Conservation (phyloP, 176 grass and related monocot genomes). For the Eleusine coracana region DNA sequence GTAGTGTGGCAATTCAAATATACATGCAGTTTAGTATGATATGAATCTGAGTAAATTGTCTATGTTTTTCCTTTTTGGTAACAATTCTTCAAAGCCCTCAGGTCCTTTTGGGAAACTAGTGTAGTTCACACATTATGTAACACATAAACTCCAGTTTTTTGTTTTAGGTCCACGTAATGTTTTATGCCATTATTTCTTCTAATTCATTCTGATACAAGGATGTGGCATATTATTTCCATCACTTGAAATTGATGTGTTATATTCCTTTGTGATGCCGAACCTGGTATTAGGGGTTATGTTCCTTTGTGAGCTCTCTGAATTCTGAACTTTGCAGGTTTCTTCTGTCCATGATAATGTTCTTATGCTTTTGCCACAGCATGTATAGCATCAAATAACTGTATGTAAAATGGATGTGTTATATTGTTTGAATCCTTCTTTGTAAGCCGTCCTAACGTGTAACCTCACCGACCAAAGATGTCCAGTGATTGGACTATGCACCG, state of each 20-base stretch:
- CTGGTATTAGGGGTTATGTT: neutral
- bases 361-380: neutral
- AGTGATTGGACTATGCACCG: neutral
- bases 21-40: neutral
- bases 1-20: neutral
- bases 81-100: neutral
- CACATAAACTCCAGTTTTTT: neutral
- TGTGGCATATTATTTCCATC: neutral
- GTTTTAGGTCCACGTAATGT: neutral
- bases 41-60: neutral
- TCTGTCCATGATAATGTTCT: neutral
- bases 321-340: neutral
- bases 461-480: neutral
- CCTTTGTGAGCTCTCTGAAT: neutral
- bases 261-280: neutral
- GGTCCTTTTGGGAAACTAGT: neutral
- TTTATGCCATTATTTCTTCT: neutral
- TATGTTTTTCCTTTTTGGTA: neutral
- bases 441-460: neutral
- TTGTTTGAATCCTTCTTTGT: slow-evolving; percentile 10
- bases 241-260: neutral
- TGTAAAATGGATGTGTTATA: slow-evolving; percentile 20
- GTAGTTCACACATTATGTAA: neutral
- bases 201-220: neutral
- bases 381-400: neutral